A percentile compares a stretch with the other conserved stretches of the same genome.
Conservation (phyloP, 805 yeast genomes). For the Hanseniaspora clermontiae region DNA sequence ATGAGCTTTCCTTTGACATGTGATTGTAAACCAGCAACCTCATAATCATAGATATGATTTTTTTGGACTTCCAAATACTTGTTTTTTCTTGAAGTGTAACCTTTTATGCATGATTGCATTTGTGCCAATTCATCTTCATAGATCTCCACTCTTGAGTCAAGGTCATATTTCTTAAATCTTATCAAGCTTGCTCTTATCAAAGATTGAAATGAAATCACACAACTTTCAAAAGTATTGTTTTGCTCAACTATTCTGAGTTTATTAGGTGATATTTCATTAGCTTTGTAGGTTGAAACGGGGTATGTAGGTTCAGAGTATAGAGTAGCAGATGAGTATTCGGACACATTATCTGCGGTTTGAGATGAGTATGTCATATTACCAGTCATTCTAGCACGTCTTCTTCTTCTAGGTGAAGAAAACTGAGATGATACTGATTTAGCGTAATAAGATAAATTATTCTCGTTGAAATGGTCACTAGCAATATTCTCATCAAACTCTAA, state of each 20-base stretch:
- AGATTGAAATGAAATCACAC: constrained; percentile 49
- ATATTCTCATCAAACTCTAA: not conserved
- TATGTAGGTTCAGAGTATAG: not conserved
- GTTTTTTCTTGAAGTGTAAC: constrained; percentile 28
- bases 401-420: constrained; percentile 21
- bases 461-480: not conserved
- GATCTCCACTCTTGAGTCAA: constrained; percentile 47
- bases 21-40: constrained; percentile 31
- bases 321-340: constrained; percentile 24
- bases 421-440: constrained; percentile 25
- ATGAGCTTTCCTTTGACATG: constrained; percentile 37
- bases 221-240: not conserved
- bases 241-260: not conserved
- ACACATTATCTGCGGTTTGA: constrained; percentile 13
- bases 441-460: constrained; percentile 22
- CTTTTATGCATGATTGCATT: constrained; percentile 43
- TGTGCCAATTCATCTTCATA: constrained; percentile 38
- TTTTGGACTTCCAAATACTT: not conserved
- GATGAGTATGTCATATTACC: not conserved
- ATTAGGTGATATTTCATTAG: not conserved
- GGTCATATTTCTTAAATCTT: constrained; percentile 52
- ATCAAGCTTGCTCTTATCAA: constrained; percentile 54
- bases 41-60: not conserved
- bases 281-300: not conserved
- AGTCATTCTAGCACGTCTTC: constrained; percentile 13